These are phyloP conservation scores for Adansonia gregorii DNA, from an alignment of 441 rosid genomes.

Conservation along the genomic window DNA sequence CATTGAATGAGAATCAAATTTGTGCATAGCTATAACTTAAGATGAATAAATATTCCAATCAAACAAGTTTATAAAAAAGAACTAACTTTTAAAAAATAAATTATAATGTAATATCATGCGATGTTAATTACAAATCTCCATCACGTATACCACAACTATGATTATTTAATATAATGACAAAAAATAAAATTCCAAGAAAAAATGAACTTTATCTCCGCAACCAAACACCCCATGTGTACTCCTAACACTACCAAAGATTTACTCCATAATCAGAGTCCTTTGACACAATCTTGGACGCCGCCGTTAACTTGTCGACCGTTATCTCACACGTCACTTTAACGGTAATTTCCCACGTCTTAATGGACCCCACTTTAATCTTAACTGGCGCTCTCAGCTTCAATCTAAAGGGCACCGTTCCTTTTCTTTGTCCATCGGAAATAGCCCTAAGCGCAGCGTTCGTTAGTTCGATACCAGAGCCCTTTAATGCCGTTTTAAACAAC, in stretches of 20 bases:
- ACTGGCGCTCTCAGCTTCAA: conserved; percentile 62
- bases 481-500: conserved; percentile 45
- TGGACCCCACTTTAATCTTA: conserved; percentile 69
- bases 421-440: conserved; percentile 33
- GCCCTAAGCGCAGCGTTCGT: conserved; percentile 32
- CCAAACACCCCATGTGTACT: conserved; percentile 23
- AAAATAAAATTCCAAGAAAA: neutral
- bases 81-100: neutral
- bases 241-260: conserved; percentile 46
- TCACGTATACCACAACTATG: neutral
- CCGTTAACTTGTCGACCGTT: conserved; percentile 68
- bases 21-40: neutral
- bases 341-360: conserved; percentile 73
- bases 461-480: conserved; percentile 52
- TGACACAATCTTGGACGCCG: conserved; percentile 50
- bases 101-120: neutral
- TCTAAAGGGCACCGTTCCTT: conserved; percentile 57
- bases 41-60: neutral
- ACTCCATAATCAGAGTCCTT: conserved; percentile 57
- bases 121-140: neutral
- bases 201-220: neutral
- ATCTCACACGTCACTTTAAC: conserved; percentile 68
- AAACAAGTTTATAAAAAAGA: neutral
- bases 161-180: neutral
- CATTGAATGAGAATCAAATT: no score